phyloP scores from a whole-genome alignment of 768 basidiomycete genomes.

The Rhizopogon roseolus region DNA sequence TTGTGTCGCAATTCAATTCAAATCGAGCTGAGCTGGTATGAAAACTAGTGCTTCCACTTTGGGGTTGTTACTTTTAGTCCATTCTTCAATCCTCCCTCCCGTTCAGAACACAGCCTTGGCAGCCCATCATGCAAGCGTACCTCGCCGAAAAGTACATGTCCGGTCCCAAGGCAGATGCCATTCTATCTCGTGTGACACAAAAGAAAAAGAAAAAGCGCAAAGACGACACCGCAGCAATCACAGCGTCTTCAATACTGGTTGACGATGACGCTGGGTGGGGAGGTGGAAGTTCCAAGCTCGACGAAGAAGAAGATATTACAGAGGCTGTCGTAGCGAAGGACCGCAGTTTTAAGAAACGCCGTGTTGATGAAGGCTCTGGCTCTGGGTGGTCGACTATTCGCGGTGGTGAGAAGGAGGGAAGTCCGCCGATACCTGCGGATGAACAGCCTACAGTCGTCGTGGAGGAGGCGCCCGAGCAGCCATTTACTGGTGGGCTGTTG shows the following conservation, averaged over 20 bases:
- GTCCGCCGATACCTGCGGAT: slow-evolving; percentile 52
- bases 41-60: too few species aligned
- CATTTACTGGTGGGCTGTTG: slow-evolving; percentile 73
- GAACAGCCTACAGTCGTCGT: slow-evolving; percentile 65
- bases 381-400: slow-evolving; percentile 69
- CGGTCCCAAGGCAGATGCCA: slow-evolving; percentile 93
- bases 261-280: slow-evolving; percentile 78
- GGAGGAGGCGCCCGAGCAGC: slow-evolving; percentile 33
- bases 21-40: too few species aligned
- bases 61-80: too few species aligned
- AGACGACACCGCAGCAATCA: slow-evolving; percentile 23
- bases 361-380: slow-evolving; percentile 46
- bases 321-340: slow-evolving; percentile 73
- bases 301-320: slow-evolving; percentile 51
- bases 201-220: slow-evolving; percentile 74
- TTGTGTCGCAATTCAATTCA: too few species aligned
- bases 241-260: slow-evolving; percentile 32
- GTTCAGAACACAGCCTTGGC: neutral
- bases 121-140: slow-evolving; percentile 64
- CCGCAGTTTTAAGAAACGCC: slow-evolving; percentile 76
- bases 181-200: slow-evolving; percentile 59
- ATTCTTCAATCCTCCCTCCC: neutral
- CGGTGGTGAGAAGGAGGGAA: slow-evolving; percentile 43
- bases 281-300: slow-evolving; percentile 36
- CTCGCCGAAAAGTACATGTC: slow-evolving; percentile 94